phyloP scores from a whole-genome alignment of 371 early-diverging fungal species.

The Mortierella sp. region DNA sequence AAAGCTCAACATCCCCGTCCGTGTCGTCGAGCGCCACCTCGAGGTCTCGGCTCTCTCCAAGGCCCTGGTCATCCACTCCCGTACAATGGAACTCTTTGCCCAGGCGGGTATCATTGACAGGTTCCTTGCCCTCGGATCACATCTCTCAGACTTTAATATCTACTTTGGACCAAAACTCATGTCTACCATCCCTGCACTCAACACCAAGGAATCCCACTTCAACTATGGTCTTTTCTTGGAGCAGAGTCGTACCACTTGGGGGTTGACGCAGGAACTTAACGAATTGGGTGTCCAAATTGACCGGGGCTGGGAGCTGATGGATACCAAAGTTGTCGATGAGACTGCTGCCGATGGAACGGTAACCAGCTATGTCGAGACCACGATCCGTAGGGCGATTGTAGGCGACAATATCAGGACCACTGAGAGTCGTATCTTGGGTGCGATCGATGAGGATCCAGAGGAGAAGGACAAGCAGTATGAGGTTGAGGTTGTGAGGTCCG shows the following conservation, averaged over 20 bases:
- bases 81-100: slow-evolving; percentile 54
- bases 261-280: slow-evolving; percentile 32
- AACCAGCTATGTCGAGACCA: slow-evolving; percentile 33
- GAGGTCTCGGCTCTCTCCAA: slow-evolving; percentile 40
- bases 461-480: slow-evolving; percentile 23
- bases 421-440: slow-evolving; percentile 39
- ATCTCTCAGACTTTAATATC: slow-evolving; percentile 25
- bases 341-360: slow-evolving; percentile 6
- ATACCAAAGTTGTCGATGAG: slow-evolving; percentile 42
- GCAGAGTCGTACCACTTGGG: slow-evolving; percentile 25
- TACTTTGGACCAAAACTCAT: slow-evolving; percentile 33
- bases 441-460: slow-evolving; percentile 25
- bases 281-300: slow-evolving; percentile 33
- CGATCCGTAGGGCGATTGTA: slow-evolving; percentile 23
- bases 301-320: slow-evolving; percentile 53
- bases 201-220: slow-evolving; percentile 41
- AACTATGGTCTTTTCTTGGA: slow-evolving; percentile 39
- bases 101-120: slow-evolving; percentile 35
- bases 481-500: slow-evolving; percentile 29
- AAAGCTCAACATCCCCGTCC: slow-evolving; percentile 39
- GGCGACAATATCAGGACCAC: slow-evolving; percentile 30
- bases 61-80: slow-evolving; percentile 51
- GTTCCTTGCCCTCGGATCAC: slow-evolving; percentile 30
- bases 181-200: slow-evolving; percentile 22
- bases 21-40: slow-evolving; percentile 50